Conservation (phyloP, 768 basidiomycete species). For the Amanita fuliginea region DNA sequence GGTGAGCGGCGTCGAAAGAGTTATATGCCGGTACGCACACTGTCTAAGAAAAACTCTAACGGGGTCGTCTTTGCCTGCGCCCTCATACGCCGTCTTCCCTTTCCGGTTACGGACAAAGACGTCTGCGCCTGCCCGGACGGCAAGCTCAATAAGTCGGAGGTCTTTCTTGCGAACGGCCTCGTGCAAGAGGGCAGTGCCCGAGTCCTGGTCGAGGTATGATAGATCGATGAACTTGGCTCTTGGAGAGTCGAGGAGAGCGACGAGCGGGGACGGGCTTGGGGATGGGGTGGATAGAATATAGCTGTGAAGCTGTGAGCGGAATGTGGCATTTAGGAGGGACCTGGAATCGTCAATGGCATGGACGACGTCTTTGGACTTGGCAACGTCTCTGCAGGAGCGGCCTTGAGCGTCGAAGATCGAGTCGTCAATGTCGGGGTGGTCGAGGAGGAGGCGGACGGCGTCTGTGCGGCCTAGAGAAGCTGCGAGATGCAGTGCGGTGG, state of each 20-base stretch:
- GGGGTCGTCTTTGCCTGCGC: slow-evolving; percentile 67
- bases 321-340: slow-evolving; percentile 62
- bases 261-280: slow-evolving; percentile 20
- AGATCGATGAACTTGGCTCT: slow-evolving; percentile 66
- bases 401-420: slow-evolving; percentile 58
- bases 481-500: slow-evolving; percentile 58
- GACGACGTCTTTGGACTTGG: slow-evolving; percentile 53
- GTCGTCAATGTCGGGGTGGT: slow-evolving; percentile 76
- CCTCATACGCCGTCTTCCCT: slow-evolving; percentile 61
- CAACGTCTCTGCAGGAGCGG: slow-evolving; percentile 60
- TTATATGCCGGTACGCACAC: slow-evolving; percentile 35
- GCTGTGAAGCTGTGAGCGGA: slow-evolving; percentile 57
- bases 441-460: slow-evolving; percentile 64
- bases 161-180: slow-evolving; percentile 81
- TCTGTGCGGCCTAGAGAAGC: slow-evolving; percentile 65
- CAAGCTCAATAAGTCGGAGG: slow-evolving; percentile 72
- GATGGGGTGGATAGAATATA: slow-evolving; percentile 54
- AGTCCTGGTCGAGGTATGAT: slow-evolving; percentile 67
- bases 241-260: slow-evolving; percentile 55
- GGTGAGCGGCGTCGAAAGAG: neutral
- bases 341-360: slow-evolving; percentile 71
- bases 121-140: slow-evolving; percentile 77
- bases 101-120: slow-evolving; percentile 74
- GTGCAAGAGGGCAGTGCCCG: slow-evolving; percentile 72
- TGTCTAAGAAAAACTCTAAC: slow-evolving; percentile 78